A percentile compares a stretch with the other conserved stretches of the same genome.
These are phyloP conservation scores for Chenopodium berlandieri DNA, from an alignment of 148 eudicot genomes.

Conservation along the genomic window DNA sequence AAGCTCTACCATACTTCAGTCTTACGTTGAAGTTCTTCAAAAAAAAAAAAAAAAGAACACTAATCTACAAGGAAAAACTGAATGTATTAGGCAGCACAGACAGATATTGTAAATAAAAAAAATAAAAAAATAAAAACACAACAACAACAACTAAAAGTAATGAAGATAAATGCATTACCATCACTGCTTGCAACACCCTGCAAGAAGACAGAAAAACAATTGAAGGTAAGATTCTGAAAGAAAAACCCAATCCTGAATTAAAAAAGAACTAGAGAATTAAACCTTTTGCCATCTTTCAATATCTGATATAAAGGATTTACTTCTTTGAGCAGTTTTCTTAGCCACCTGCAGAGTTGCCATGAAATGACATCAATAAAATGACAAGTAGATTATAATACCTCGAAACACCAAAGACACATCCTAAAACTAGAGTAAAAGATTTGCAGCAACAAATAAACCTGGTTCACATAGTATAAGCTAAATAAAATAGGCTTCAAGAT, in stretches of 20 bases:
- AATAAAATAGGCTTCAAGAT: neutral
- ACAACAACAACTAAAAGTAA: neutral
- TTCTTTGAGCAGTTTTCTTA: conserved; percentile 86
- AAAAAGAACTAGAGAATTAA: conserved; percentile 1
- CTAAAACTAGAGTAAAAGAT: neutral
- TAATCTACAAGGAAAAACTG: neutral
- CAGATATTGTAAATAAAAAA: too few species aligned
- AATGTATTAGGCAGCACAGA: neutral
- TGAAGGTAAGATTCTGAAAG: conserved; percentile 26
- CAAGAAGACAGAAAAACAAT: conserved; percentile 21
- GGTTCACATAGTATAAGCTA: neutral
- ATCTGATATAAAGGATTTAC: conserved; percentile 78
- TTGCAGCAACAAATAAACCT: neutral
- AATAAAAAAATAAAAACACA: neutral
- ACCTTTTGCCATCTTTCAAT: conserved; percentile 99
- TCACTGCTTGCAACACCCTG: conserved; percentile 97
- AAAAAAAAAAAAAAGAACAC: too few species aligned
- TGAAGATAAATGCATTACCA: conserved; percentile 45
- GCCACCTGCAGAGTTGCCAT: conserved; percentile 63
- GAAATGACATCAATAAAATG: conserved; percentile 7
- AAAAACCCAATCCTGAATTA: conserved; percentile 2
- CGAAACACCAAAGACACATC: neutral
- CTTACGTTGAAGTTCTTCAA: neutral
- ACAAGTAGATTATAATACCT: neutral
- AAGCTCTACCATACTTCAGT: neutral